Conservation (phyloP, 2,329 filamentous ascomycete species). For the Fusarium sp. region DNA sequence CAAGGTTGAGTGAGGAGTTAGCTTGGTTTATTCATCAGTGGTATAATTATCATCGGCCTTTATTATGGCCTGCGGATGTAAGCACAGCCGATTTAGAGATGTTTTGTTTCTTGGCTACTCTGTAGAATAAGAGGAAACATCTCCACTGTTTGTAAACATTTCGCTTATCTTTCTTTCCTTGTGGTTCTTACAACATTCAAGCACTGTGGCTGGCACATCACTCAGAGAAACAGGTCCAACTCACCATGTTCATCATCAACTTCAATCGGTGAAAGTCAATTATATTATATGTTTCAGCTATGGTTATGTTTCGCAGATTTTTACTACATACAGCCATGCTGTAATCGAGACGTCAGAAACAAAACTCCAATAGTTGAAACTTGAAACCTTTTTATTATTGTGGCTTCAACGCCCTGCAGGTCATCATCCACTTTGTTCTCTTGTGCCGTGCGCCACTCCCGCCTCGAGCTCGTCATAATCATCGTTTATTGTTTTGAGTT, state of each 20-base stretch:
- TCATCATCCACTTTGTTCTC: background rate
- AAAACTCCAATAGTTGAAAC: background rate
- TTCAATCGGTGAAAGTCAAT: background rate
- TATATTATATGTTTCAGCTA: background rate
- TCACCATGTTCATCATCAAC: background rate
- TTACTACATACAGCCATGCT: background rate
- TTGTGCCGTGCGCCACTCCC: constrained; percentile 22
- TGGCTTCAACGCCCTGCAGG: constrained; percentile 16
- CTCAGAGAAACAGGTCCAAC: background rate
- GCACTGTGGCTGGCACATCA: background rate
- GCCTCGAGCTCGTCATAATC: background rate
- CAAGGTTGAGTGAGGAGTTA: background rate
- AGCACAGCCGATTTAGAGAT: background rate
- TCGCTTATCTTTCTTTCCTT: background rate
- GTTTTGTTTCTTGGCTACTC: constrained; percentile 8
- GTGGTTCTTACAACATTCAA: background rate
- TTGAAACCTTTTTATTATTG: background rate
- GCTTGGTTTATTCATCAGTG: background rate
- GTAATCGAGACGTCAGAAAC: background rate
- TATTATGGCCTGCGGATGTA: background rate
- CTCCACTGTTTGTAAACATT: background rate
- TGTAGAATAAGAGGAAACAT: background rate
- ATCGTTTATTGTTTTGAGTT: constrained; percentile 9
- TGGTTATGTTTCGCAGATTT: background rate
- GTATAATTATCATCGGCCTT: background rate